Evolutionary conservation across 1,284 basidiomycete species (phyloP), one percentile per base, ranked within the genome.

Genomic region (Papiliotrema fonsecae): DNA sequence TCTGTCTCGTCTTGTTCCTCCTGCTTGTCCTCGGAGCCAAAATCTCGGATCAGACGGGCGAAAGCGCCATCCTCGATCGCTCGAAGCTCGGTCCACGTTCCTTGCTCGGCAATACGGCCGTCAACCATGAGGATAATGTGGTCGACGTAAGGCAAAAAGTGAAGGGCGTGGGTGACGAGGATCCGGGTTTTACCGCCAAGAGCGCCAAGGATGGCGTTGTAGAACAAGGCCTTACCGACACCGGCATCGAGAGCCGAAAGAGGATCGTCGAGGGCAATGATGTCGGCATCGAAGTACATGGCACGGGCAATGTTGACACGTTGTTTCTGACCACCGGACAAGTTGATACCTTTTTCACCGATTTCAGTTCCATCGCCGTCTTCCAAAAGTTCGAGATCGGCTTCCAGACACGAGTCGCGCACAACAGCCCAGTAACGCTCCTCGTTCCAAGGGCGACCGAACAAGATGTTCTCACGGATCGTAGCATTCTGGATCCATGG

Each of bases 341-440:
- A 54, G 47, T 71, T 75, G 55, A 73, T 70, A 38, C 75, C 83
- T 74, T 84, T 87, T 72, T 92, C 89, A n/a, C 90, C 90, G 43
- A 94, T 91, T 68, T 91, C 87, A 0, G 91, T 94, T 54, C 85
- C 65, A 63, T 96, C 88, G 4, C 87, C 87, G 52, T 87, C 78
- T 1, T 87, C 84, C 32, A 91, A 77, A 73, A 90, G 81, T 37
- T 85, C 85, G 22, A 93, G 74, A 73, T 93, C 88, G 2, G 82
- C 79, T 56, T 85, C 83, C 25, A 93, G 76, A 62, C 85, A 89
- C 0, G 87, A 80, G 61, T 86, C 83, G 11, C 77, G 76, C 18
- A 92, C 76, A 2, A 84, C 87, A 34, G 80, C 80, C 84, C 84
- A 85, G 66, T 90, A 93, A 39, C 81, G 78, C 40, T 81, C 80